These are phyloP conservation scores for Murraya koenigii DNA, from an alignment of 345 rosid species.

Conservation along the genomic window DNA sequence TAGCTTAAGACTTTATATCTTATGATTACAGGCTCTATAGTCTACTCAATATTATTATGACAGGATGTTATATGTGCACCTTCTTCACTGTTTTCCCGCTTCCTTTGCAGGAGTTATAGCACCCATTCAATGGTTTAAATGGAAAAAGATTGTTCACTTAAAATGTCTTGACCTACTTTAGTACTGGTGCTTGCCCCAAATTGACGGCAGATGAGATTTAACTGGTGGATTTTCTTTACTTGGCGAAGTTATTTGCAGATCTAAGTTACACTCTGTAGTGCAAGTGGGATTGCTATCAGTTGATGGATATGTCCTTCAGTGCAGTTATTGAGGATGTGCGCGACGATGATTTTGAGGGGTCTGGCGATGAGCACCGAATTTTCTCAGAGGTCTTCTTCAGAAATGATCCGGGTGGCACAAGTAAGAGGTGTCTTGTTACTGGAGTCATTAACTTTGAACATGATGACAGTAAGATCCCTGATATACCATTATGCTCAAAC, in stretches of 20 bases:
- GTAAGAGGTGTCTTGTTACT: constrained; percentile 43
- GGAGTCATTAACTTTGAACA: constrained; percentile 47
- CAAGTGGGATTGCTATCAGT: constrained; percentile 21
- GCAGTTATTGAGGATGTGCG: constrained; percentile 29
- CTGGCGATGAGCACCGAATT: constrained; percentile 48
- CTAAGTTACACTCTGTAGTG: constrained; percentile 2
- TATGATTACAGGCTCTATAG: neutral
- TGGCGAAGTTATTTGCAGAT: constrained; percentile 4
- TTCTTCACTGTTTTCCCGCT: neutral
- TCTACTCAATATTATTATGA: neutral
- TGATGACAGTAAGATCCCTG: constrained; percentile 38
- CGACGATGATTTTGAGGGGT: constrained; percentile 63
- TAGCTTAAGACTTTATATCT: neutral
- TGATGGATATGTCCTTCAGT: constrained; percentile 34
- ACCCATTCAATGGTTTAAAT: neutral
- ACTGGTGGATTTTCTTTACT: neutral
- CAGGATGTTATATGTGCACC: neutral
- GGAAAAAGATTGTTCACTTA: neutral
- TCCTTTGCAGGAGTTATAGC: constrained; percentile 13
- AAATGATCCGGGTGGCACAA: constrained; percentile 33
- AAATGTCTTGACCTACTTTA: neutral
- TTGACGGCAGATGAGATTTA: neutral
- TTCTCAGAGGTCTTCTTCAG: constrained; percentile 60
- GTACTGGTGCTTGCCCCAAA: neutral
- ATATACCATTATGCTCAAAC: constrained; percentile 44